These are phyloP conservation scores for Corylus avellana DNA, from an alignment of 306 rosid genomes.

Conservation along the genomic window DNA sequence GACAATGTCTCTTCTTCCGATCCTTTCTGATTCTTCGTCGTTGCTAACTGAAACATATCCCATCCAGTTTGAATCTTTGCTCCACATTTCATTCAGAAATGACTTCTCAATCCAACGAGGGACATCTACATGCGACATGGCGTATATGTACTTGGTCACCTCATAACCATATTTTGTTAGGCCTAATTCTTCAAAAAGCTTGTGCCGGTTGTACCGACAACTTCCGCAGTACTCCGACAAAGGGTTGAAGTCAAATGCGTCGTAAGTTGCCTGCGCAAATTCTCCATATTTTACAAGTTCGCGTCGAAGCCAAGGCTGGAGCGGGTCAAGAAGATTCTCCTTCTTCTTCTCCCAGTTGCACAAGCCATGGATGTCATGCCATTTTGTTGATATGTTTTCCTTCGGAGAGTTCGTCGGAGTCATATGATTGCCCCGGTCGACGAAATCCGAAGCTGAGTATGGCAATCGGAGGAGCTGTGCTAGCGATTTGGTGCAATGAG, in stretches of 20 bases:
- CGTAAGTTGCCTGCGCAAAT: conserved; percentile 67
- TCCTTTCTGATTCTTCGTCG: conserved; percentile 41
- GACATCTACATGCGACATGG: conserved; percentile 59
- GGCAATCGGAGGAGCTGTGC: too few species aligned
- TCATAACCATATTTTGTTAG: neutral
- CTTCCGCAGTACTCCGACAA: conserved; percentile 64
- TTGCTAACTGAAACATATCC: conserved; percentile 52
- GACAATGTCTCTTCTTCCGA: conserved; percentile 39
- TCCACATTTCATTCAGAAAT: conserved; percentile 51
- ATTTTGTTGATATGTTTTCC: conserved; percentile 3
- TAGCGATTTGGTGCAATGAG: too few species aligned
- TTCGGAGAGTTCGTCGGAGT: too few species aligned
- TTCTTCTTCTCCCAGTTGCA: conserved; percentile 39
- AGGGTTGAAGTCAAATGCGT: conserved; percentile 64
- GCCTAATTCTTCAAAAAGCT: conserved; percentile 44
- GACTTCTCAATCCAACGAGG: conserved; percentile 65
- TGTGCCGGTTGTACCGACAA: conserved; percentile 47
- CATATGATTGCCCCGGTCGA: too few species aligned
- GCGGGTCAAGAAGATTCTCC: conserved; percentile 43
- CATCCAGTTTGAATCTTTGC: conserved; percentile 66
- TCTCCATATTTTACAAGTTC: conserved; percentile 71
- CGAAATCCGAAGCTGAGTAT: too few species aligned
- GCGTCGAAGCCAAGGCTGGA: conserved; percentile 54
- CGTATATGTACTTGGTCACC: conserved; percentile 53
- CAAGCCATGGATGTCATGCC: conserved; percentile 56